Conservation (phyloP, 163 green algal species). For the Prototheca cutis region DNA sequence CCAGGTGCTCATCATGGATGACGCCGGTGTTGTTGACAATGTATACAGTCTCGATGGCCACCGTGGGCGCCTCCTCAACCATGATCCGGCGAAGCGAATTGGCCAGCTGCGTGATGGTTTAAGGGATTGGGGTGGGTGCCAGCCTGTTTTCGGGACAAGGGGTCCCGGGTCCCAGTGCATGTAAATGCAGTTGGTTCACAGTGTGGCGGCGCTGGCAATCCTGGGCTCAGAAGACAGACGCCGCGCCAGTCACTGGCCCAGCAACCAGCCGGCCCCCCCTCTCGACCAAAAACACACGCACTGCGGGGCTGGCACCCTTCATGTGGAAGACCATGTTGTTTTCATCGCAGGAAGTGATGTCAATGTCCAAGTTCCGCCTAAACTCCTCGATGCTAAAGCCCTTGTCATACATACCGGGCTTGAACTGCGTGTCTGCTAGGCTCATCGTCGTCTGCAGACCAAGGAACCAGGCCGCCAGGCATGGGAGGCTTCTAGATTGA, state of each 20-base stretch:
- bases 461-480: too few species aligned
- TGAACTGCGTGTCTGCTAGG: slow-evolving; percentile 53
- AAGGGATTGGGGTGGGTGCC: too few species aligned
- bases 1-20: slow-evolving; percentile 90
- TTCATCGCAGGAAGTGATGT: slow-evolving; percentile 31
- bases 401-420: slow-evolving; percentile 60
- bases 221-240: too few species aligned
- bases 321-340: slow-evolving; percentile 87
- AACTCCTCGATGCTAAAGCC: slow-evolving; percentile 59
- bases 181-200: too few species aligned
- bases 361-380: slow-evolving; percentile 53
- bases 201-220: too few species aligned
- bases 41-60: slow-evolving; percentile 97
- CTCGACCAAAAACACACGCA: slow-evolving; percentile 4
- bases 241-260: too few species aligned
- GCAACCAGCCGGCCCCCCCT: too few species aligned
- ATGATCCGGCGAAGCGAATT: slow-evolving; percentile 93
- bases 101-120: too few species aligned
- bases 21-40: slow-evolving; percentile 97
- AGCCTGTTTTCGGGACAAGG: too few species aligned
- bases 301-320: slow-evolving; percentile 46
- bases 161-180: too few species aligned
- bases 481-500: too few species aligned
- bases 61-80: slow-evolving; percentile 87
- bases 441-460: slow-evolving; percentile 63